Percentiles rank a stretch among this genome's conserved stretches.
phyloP scores from a whole-genome alignment of 805 yeast species.

The Candida saitoana region DNA sequence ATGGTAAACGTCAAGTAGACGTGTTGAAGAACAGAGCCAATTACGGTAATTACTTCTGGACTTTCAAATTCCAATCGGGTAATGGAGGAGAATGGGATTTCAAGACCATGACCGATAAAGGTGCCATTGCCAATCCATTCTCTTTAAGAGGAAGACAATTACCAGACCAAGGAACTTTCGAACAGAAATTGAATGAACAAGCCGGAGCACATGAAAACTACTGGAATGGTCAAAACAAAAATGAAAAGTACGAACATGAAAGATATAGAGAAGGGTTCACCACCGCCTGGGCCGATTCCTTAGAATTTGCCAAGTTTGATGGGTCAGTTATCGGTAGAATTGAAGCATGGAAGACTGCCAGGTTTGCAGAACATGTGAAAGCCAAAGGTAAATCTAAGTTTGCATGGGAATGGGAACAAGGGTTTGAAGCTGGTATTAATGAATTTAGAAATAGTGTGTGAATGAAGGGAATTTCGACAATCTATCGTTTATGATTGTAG shows the following conservation, averaged over 20 bases:
- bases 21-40: conserved; percentile 51
- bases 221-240: conserved; percentile 60
- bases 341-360: conserved; percentile 61
- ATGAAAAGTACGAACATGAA: conserved; percentile 72
- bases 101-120: conserved; percentile 65
- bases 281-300: conserved; percentile 70
- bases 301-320: conserved; percentile 62
- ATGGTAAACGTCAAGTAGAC: conserved; percentile 53
- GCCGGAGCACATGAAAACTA: conserved; percentile 50
- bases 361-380: conserved; percentile 58
- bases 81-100: conserved; percentile 98
- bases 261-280: conserved; percentile 75
- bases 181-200: conserved; percentile 35
- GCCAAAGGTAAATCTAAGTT: conserved; percentile 52
- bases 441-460: conserved; percentile 27
- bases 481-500: no score
- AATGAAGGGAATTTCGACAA: neutral
- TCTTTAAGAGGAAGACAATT: conserved; percentile 19
- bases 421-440: conserved; percentile 61
- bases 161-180: conserved; percentile 41
- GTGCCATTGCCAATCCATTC: conserved; percentile 32
- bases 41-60: conserved; percentile 86
- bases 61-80: conserved; percentile 79
- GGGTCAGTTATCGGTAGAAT: conserved; percentile 73
- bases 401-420: conserved; percentile 90